Conservation (phyloP, 306 rosid species). For the Lotus japonicus region DNA sequence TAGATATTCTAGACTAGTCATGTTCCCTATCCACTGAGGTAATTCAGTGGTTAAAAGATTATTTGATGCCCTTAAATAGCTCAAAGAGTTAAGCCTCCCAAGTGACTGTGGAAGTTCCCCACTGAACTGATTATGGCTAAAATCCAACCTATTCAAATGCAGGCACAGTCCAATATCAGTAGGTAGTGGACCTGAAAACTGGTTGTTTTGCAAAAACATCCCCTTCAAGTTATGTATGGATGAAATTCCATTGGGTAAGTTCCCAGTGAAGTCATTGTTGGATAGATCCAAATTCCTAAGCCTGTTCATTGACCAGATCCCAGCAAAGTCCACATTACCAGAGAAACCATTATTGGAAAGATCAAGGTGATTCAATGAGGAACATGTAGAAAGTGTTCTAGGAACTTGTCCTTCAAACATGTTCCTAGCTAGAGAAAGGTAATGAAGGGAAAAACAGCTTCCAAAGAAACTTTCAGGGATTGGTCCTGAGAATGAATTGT, state of each 20-base stretch:
- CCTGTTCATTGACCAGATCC: slow-evolving; percentile 57
- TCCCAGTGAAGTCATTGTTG: slow-evolving; percentile 55
- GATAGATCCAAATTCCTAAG: slow-evolving; percentile 77
- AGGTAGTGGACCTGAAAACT: slow-evolving; percentile 67
- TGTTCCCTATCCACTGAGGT: slow-evolving; percentile 68
- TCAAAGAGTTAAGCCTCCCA: slow-evolving; percentile 39
- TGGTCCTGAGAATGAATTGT: slow-evolving; percentile 57
- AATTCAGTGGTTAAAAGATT: slow-evolving; percentile 44
- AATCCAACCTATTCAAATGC: slow-evolving; percentile 56
- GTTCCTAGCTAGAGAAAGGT: slow-evolving; percentile 54
- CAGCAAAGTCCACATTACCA: slow-evolving; percentile 46
- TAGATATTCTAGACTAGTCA: slow-evolving; percentile 47
- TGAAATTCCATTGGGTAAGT: slow-evolving; percentile 56
- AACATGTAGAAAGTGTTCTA: slow-evolving; percentile 44
- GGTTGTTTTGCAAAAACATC: slow-evolving; percentile 43
- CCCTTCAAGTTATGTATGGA: slow-evolving; percentile 61
- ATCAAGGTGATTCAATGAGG: slow-evolving; percentile 49
- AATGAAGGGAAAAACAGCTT: slow-evolving; percentile 41
- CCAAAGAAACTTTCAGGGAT: slow-evolving; percentile 45
- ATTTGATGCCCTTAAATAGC: slow-evolving; percentile 33
- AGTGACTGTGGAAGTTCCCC: slow-evolving; percentile 52
- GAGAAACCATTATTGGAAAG: slow-evolving; percentile 55
- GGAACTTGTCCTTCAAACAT: slow-evolving; percentile 65
- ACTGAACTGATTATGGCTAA: slow-evolving; percentile 48
- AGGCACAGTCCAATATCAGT: slow-evolving; percentile 63